A percentile compares a stretch with the other conserved stretches of the same genome.
Conservation (phyloP, 2,329 filamentous ascomycete genomes). For the Phyllosticta ampelicida region DNA sequence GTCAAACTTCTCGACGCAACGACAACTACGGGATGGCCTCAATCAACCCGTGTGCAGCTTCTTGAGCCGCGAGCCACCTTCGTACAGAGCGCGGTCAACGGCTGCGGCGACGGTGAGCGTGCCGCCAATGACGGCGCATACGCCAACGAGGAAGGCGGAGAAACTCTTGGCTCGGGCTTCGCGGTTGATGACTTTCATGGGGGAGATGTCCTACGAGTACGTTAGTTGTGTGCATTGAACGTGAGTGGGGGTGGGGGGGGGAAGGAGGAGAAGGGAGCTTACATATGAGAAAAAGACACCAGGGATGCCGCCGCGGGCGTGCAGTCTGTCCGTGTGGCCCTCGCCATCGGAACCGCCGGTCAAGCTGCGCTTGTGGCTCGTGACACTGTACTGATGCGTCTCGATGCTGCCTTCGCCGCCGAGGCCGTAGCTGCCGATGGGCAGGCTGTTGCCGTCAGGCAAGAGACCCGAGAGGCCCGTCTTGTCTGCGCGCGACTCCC, state of each 20-base stretch:
- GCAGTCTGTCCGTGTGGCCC: constrained; percentile 83
- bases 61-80: constrained; percentile 73
- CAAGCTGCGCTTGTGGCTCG: constrained; percentile 86
- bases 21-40: background rate
- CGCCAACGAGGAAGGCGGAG: constrained; percentile 80
- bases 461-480: constrained; percentile 12
- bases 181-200: constrained; percentile 98
- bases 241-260: background rate
- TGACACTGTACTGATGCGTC: constrained; percentile 97
- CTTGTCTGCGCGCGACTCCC: constrained; percentile 51
- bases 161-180: constrained; percentile 85
- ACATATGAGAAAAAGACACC: constrained; percentile 98
- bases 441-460: constrained; percentile 20
- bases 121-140: constrained; percentile 90
- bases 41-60: constrained; percentile 61
- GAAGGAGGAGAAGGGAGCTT: constrained; percentile 34
- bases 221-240: background rate
- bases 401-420: constrained; percentile 79
- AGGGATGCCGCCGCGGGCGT: constrained; percentile 84
- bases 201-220: constrained; percentile 70
- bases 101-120: constrained; percentile 93
- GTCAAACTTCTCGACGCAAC: background rate
- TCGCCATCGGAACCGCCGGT: constrained; percentile 76
- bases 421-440: constrained; percentile 29
- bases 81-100: constrained; percentile 81